phyloP scores from a whole-genome alignment of 75 land plant genomes.

The Picea glauca region DNA sequence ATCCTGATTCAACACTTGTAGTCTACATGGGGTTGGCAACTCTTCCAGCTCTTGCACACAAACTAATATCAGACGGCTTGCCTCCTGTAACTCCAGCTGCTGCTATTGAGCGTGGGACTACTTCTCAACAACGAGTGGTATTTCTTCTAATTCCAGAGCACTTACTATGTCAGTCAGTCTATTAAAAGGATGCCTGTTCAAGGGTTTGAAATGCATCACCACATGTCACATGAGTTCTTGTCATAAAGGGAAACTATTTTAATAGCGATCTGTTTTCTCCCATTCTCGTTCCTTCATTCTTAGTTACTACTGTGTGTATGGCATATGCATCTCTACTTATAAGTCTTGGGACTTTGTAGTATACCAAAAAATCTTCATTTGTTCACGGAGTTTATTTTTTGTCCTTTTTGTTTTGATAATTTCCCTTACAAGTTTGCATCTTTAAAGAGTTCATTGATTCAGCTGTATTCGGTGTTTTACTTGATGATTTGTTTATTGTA shows the following conservation, averaged over 20 bases:
- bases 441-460: not conserved
- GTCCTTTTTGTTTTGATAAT: not conserved
- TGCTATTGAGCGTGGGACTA: slow-evolving; percentile 91
- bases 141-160: slow-evolving; percentile 1
- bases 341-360: not conserved
- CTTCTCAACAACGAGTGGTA: slow-evolving; percentile 87
- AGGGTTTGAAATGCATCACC: not conserved
- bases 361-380: not conserved
- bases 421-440: not conserved
- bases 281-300: not conserved
- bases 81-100: slow-evolving; percentile 74
- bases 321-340: not conserved
- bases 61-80: slow-evolving; percentile 74
- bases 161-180: slow-evolving; percentile 3
- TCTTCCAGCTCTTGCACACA: slow-evolving; percentile 68
- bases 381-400: not conserved
- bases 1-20: slow-evolving; percentile 93
- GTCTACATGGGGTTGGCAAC: slow-evolving; percentile 98
- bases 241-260: not conserved
- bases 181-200: slow-evolving; percentile 1
- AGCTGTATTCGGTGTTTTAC: not conserved
- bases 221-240: not conserved
- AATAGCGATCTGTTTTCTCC: not conserved
- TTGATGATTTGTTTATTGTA: not conserved
- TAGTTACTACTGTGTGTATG: not conserved